phyloP scores from a whole-genome alignment of 2,329 filamentous ascomycete genomes.

The Aureobasidium sp. region DNA sequence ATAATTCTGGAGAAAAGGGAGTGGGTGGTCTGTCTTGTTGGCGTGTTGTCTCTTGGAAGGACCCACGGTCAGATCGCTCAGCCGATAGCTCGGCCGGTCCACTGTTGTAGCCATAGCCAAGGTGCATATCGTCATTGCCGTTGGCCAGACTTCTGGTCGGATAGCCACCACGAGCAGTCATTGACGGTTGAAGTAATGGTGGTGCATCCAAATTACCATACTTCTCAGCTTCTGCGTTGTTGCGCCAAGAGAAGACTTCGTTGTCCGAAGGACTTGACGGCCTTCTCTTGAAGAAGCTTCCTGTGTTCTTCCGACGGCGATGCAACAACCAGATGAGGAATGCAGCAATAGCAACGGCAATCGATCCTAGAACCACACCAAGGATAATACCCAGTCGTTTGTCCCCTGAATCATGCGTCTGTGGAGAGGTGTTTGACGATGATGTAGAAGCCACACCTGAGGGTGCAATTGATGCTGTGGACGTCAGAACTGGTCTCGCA shows the following conservation, averaged over 20 bases:
- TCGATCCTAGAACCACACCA: slow-evolving; percentile 15
- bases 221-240: not conserved
- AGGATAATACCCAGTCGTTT: slow-evolving; percentile 16
- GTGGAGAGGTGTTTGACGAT: not conserved
- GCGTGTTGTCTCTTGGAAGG: not conserved
- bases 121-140: not conserved
- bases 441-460: not conserved
- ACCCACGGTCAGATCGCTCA: not conserved
- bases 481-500: slow-evolving; percentile 11
- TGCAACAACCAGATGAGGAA: slow-evolving; percentile 15
- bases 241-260: slow-evolving; percentile 2
- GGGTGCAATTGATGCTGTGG: not conserved
- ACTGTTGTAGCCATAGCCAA: not conserved
- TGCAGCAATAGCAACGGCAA: slow-evolving; percentile 14
- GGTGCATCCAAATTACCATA: not conserved
- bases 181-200: not conserved
- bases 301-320: slow-evolving; percentile 14
- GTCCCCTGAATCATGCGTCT: not conserved
- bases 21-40: not conserved
- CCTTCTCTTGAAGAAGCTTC: slow-evolving; percentile 10
- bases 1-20: slow-evolving; percentile 1
- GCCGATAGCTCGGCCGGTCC: slow-evolving; percentile 7
- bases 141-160: not conserved
- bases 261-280: not conserved
- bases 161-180: not conserved